These are phyloP conservation scores for Mycena haematopus DNA, from an alignment of 768 basidiomycete species.

Conservation along the genomic window DNA sequence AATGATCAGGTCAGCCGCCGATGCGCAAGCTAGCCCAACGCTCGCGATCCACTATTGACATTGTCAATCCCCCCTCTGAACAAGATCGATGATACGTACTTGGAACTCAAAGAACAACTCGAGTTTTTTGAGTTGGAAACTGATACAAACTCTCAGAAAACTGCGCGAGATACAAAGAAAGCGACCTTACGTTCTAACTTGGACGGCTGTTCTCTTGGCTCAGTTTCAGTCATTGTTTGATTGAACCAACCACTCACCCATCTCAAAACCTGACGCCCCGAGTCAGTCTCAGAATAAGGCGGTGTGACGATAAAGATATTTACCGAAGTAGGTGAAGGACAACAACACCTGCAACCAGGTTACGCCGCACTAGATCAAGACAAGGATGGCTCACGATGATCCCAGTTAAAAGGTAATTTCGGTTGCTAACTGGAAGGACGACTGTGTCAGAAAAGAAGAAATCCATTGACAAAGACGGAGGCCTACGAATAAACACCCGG, in stretches of 20 bases:
- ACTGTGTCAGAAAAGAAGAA: too few species aligned
- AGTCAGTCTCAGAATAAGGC: not conserved
- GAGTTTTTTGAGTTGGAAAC: conserved; percentile 11
- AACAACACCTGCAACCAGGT: conserved; percentile 1
- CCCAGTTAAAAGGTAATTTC: not conserved
- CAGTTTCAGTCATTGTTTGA: not conserved
- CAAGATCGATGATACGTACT: not conserved
- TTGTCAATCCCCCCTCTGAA: not conserved
- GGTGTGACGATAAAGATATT: too few species aligned
- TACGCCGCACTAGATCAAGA: not conserved
- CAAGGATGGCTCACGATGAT: not conserved
- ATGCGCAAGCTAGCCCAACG: conserved; percentile 9
- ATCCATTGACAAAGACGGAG: not conserved
- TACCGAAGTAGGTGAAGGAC: conserved; percentile 9
- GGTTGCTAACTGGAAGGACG: conserved; percentile 3
- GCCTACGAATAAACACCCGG: conserved; percentile 8
- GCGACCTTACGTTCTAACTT: not conserved
- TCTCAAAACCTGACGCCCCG: conserved; percentile 3
- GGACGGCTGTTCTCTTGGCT: not conserved
- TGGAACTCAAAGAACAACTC: conserved; percentile 12
- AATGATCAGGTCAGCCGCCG: conserved; percentile 12
- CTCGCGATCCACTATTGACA: conserved; percentile 10
- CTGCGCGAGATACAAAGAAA: not conserved
- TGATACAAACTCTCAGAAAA: not conserved
- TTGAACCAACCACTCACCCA: not conserved